Evolutionary conservation across 1,284 basidiomycete species (phyloP).

Genomic region (Apiotrichum sp.): DNA sequence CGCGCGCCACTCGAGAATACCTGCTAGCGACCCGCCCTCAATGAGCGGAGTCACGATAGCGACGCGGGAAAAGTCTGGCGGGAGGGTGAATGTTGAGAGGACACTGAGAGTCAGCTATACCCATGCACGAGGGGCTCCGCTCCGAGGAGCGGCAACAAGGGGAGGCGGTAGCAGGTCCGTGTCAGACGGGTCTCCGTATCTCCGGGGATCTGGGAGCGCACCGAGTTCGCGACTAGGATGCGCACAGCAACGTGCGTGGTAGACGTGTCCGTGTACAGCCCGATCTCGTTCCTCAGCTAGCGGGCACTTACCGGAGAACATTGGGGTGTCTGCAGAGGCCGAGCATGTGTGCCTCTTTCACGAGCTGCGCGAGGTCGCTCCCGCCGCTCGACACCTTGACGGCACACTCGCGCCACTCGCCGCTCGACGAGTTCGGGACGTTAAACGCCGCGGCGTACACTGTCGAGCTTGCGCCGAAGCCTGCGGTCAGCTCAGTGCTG

Average conservation of each 20-base stretch:
- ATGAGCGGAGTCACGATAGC: slow-evolving; percentile 41
- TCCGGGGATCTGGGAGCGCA: no score
- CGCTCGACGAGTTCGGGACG: slow-evolving; percentile 3
- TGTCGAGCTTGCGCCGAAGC: slow-evolving; percentile 41
- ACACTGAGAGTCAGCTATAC: slow-evolving; percentile 22
- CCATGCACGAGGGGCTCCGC: not conserved
- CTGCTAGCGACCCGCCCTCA: slow-evolving; percentile 34
- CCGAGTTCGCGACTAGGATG: no score
- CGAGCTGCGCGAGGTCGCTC: slow-evolving; percentile 29
- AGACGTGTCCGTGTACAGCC: no score
- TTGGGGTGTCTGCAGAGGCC: slow-evolving; percentile 38
- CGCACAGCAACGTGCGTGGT: no score
- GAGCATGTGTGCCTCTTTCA: slow-evolving; percentile 32
- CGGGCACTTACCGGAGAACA: slow-evolving; percentile 30
- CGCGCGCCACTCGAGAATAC: slow-evolving; percentile 36
- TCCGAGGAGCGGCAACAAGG: no score
- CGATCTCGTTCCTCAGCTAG: no score
- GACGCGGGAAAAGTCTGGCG: slow-evolving; percentile 35
- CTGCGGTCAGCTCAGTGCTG: slow-evolving; percentile 11
- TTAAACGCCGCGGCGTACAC: slow-evolving; percentile 35
- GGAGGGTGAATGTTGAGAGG: slow-evolving; percentile 37
- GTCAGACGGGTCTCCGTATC: no score
- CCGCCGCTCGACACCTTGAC: slow-evolving; percentile 38
- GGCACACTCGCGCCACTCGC: slow-evolving; percentile 25
- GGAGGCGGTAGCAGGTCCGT: no score